Percentiles rank a stretch among this genome's conserved stretches.
phyloP scores from a whole-genome alignment of 805 yeast species.

The Saccharomycopsis javanensis region DNA sequence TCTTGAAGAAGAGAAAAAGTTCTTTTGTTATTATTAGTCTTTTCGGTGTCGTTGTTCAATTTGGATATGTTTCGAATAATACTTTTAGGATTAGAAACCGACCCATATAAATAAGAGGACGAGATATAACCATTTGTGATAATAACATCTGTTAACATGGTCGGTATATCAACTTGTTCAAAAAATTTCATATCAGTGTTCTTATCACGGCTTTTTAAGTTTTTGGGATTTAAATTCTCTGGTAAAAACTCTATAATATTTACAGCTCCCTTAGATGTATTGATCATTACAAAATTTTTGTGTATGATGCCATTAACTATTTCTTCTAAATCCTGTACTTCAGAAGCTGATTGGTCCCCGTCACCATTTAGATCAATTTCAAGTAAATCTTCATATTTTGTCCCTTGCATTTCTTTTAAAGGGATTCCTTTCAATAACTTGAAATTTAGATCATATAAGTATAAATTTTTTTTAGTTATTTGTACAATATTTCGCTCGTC shows the following conservation, averaged over 20 bases:
- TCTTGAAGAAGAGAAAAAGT: conserved; percentile 1
- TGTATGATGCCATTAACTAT: conserved; percentile 12
- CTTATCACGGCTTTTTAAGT: conserved; percentile 9
- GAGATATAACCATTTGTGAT: conserved; percentile 15
- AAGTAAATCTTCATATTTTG: conserved; percentile 8
- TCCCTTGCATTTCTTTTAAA: conserved; percentile 9
- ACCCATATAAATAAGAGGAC: conserved; percentile 2
- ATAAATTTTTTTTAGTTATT: conserved; percentile 56
- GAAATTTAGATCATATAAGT: conserved; percentile 54
- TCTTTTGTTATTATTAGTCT: background rate
- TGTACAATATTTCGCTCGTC: conserved; percentile 56
- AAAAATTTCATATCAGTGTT: conserved; percentile 16
- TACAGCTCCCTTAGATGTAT: conserved; percentile 16
- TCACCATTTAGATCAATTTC: conserved; percentile 18
- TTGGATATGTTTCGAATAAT: conserved; percentile 8
- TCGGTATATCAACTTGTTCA: conserved; percentile 11
- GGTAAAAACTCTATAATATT: conserved; percentile 13
- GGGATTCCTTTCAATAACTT: conserved; percentile 23
- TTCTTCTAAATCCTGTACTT: conserved; percentile 11
- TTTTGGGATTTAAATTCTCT: conserved; percentile 9
- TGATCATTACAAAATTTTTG: conserved; percentile 10
- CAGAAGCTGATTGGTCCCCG: conserved; percentile 12
- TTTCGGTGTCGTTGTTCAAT: conserved; percentile 2
- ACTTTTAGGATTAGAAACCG: conserved; percentile 4
- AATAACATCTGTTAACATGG: conserved; percentile 14